Percentiles rank a stretch among this genome's conserved stretches.
Evolutionary conservation across 306 rosid species (phyloP).

Genomic region (Ormosia emarginata): DNA sequence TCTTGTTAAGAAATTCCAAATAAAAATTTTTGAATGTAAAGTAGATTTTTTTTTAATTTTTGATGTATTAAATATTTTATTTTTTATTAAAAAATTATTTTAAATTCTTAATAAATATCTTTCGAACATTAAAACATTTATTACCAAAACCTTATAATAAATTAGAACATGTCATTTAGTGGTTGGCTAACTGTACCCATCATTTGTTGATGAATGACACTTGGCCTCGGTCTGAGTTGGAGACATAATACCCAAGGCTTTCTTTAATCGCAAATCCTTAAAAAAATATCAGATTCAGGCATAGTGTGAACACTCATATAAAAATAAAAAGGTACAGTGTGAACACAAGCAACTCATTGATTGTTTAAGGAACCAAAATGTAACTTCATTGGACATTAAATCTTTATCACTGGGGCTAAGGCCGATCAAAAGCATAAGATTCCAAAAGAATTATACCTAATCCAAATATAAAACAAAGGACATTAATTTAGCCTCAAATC

Average conservation of each 20-base stretch:
- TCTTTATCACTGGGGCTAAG: slow-evolving; percentile 4
- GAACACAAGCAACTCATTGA: neutral
- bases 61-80: too few species aligned
- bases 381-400: slow-evolving; percentile 14
- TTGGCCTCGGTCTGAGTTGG: slow-evolving; percentile 23
- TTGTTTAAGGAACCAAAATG: slow-evolving; percentile 19
- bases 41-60: too few species aligned
- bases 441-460: neutral
- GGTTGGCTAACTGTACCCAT: neutral
- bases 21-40: too few species aligned
- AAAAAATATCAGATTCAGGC: neutral
- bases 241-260: neutral
- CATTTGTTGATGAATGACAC: slow-evolving; percentile 33
- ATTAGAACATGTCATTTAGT: neutral
- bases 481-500: neutral
- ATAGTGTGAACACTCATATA: too few species aligned
- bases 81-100: too few species aligned
- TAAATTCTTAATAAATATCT: too few species aligned
- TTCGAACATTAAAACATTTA: too few species aligned
- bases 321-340: neutral
- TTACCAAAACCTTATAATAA: neutral
- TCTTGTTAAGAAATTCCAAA: too few species aligned
- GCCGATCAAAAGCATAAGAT: neutral
- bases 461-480: neutral
- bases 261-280: neutral